A percentile compares a stretch with the other conserved stretches of the same genome.
These are phyloP conservation scores for Talaromyces borbonicus DNA, from an alignment of 495 filamentous ascomycete species.

Conservation along the genomic window DNA sequence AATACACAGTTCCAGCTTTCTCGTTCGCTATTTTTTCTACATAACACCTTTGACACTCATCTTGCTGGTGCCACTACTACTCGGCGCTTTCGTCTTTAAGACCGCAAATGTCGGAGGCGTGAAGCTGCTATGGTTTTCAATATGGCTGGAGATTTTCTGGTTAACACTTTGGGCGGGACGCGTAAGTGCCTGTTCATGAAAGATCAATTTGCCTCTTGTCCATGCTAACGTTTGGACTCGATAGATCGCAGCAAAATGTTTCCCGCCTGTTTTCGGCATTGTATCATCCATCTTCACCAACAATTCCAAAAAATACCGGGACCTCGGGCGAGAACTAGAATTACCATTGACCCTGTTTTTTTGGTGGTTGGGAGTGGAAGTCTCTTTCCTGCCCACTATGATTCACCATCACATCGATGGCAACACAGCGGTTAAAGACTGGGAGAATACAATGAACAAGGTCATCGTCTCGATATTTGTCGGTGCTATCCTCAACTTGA, in stretches of 20 bases:
- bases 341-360: constrained; percentile 81
- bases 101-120: constrained; percentile 67
- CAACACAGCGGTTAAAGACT: constrained; percentile 41
- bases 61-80: constrained; percentile 69
- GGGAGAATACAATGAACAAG: constrained; percentile 77
- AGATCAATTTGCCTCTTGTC: neutral
- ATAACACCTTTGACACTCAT: constrained; percentile 66
- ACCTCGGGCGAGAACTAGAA: constrained; percentile 80
- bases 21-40: constrained; percentile 81
- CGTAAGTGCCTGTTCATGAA: constrained; percentile 27
- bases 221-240: neutral
- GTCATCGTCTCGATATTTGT: constrained; percentile 79
- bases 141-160: constrained; percentile 94
- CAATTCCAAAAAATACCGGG: constrained; percentile 87
- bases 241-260: constrained; percentile 61
- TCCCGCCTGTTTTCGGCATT: constrained; percentile 58
- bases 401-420: constrained; percentile 64
- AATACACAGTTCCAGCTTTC: constrained; percentile 63
- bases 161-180: constrained; percentile 77
- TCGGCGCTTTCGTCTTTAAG: constrained; percentile 59
- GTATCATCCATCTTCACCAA: constrained; percentile 73
- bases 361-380: constrained; percentile 80
- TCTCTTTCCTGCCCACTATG: constrained; percentile 49
- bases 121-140: constrained; percentile 76
- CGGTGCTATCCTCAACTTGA: constrained; percentile 66